Conservation (phyloP, 345 rosid species). For the Salix viminalis region DNA sequence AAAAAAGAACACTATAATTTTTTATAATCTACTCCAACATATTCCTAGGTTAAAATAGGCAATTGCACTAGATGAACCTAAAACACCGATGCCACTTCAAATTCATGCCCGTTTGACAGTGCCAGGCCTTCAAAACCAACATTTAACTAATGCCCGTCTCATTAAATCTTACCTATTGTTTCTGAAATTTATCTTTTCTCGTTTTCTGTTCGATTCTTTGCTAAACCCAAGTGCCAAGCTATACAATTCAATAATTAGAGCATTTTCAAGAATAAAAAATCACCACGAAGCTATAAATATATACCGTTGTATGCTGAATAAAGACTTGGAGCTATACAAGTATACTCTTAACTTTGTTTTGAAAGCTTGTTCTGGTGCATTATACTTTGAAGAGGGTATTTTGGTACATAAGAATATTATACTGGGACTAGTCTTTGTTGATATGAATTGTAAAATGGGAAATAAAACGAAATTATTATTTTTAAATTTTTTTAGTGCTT, state of each 20-base stretch:
- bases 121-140: conserved; percentile 37
- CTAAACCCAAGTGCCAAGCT: too few relatives aligned
- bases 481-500: too few relatives aligned
- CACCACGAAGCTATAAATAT: too few relatives aligned
- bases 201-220: too few relatives aligned
- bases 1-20: neutral
- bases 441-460: conserved; percentile 50
- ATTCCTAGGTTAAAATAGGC: too few relatives aligned
- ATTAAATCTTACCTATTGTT: conserved; percentile 37
- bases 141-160: conserved; percentile 25
- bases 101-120: conserved; percentile 41
- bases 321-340: conserved; percentile 40
- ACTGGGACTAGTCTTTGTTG: conserved; percentile 49
- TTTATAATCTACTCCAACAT: too few relatives aligned
- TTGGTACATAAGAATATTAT: conserved; percentile 34
- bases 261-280: too few relatives aligned
- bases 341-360: conserved; percentile 57
- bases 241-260: too few relatives aligned
- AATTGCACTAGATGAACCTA: too few relatives aligned
- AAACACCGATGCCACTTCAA: too few relatives aligned
- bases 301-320: conserved; percentile 18
- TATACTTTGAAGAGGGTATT: conserved; percentile 43
- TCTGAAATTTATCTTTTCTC: too few relatives aligned
- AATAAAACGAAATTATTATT: too few relatives aligned
- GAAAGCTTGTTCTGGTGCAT: conserved; percentile 47